Base-by-base conservation (phyloP, 164 flowering plant genomes). In the Piper longum region DNA sequence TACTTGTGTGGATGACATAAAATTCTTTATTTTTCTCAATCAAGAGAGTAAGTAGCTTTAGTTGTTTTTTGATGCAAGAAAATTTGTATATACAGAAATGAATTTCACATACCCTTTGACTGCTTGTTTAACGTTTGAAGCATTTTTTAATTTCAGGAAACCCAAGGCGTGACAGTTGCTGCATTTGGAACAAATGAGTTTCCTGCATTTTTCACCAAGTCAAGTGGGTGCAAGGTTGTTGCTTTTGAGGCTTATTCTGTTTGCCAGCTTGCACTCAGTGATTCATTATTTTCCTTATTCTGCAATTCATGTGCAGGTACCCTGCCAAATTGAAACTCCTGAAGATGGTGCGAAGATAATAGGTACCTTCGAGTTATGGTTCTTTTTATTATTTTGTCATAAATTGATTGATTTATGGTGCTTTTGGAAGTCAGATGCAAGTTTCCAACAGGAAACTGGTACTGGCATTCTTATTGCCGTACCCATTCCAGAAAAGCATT, bases 171-270 rank as follows among this genome's bases (percentile, higher is more conserved):
- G 62, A 79, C 89, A 70, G 95, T 88, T 73, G 96, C 89, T 71
- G 83, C 88, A 62, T 90, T 88, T 67, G 72, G 69, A 67, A 85
- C 96, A 54, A 63, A 83, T 57, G 95, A 91, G 66, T 93, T 93
- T 72, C 99, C 99, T 54, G 97, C 99, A 16, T 93, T 93, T 77
- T 93, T 93, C 75, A 85, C 92, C 5, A 87, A 82, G 74, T 76
- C 63, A 63, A 91, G 99, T 79, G 97, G 97, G 64, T 88, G 80
- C 80, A 80, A 86, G 95, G 98, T 89, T 67, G 3, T 12, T 48
- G 14, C 11, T 9, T 48, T 48, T 2, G 14, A 48, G 11, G 52
- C 8, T 48, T 14, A 3, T 9, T 48, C 14, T 48, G 14, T 48
- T 5, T 12, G 52, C 52, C 52, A 3, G 11, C 39, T 17, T 16